phyloP scores from a whole-genome alignment of 2,329 filamentous ascomycete species.

The Passalora sequoiae region DNA sequence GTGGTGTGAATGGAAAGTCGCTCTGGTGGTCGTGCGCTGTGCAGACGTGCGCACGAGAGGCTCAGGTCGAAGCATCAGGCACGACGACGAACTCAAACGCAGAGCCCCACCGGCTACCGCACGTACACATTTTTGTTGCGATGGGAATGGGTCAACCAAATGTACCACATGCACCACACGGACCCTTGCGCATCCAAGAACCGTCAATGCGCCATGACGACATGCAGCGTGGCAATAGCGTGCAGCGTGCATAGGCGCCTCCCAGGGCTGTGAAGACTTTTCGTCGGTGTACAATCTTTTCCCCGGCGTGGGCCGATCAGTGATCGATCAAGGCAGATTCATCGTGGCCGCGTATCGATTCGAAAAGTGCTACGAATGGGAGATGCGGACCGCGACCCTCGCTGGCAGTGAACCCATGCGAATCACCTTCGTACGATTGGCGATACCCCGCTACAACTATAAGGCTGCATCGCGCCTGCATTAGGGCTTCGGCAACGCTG shows the following conservation, averaged over 20 bases:
- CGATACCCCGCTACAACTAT: not conserved
- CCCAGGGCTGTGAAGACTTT: conserved; percentile 20
- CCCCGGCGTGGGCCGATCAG: conserved; percentile 6
- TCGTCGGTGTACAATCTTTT: not conserved
- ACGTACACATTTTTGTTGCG: too few species aligned
- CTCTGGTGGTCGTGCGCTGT: conserved; percentile 1
- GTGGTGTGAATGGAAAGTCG: conserved; percentile 8
- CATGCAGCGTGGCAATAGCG: conserved; percentile 15
- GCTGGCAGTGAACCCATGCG: not conserved
- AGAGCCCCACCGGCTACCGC: conserved; percentile 7
- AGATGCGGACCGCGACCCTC: not conserved
- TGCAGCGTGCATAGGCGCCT: conserved; percentile 15
- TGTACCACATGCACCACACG: too few species aligned
- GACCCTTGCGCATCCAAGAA: conserved; percentile 11
- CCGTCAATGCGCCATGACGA: conserved; percentile 18
- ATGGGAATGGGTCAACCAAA: too few species aligned
- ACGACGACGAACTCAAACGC: conserved; percentile 14
- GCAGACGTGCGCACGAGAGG: conserved; percentile 12
- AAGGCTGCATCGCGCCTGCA: not conserved
- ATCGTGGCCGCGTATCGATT: not conserved
- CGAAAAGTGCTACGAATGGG: not conserved
- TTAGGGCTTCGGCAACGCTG: not conserved
- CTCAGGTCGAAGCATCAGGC: conserved; percentile 11
- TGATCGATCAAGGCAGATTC: not conserved
- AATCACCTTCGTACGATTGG: not conserved